Conservation (phyloP, 768 basidiomycete species). For the Leccinum uliginosum region DNA sequence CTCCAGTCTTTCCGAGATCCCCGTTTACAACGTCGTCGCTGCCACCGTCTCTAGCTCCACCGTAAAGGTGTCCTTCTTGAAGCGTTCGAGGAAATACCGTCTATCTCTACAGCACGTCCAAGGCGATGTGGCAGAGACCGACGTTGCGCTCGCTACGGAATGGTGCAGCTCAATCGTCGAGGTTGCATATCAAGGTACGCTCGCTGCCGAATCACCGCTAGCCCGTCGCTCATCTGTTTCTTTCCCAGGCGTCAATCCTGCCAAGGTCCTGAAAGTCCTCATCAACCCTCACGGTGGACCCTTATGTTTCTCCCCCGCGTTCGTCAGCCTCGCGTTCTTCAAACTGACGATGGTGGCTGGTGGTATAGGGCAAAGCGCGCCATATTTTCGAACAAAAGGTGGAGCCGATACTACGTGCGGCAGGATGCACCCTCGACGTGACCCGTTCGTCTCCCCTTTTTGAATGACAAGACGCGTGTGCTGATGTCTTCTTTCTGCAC, state of each 20-base stretch:
- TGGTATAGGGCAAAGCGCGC: conserved; percentile 54
- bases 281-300: conserved; percentile 81
- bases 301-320: conserved; percentile 37
- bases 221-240: conserved; percentile 1
- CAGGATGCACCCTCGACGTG: conserved; percentile 58
- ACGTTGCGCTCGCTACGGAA: conserved; percentile 33
- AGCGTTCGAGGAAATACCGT: conserved; percentile 37
- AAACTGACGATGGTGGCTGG: not conserved
- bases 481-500: not conserved
- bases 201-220: not conserved
- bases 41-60: conserved; percentile 36
- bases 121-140: conserved; percentile 37
- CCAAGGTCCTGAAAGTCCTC: conserved; percentile 58
- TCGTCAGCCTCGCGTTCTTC: not conserved
- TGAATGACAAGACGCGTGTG: not conserved
- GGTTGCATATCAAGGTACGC: conserved; percentile 55
- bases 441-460: conserved; percentile 45
- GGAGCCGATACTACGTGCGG: conserved; percentile 68
- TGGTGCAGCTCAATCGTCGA: conserved; percentile 58
- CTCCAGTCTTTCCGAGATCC: conserved; percentile 24
- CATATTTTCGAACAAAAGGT: conserved; percentile 52
- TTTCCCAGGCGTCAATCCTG: conserved; percentile 45
- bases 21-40: conserved; percentile 52
- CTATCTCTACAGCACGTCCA: conserved; percentile 38
- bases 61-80: conserved; percentile 51